A percentile compares a stretch with the other conserved stretches of the same genome.
These are phyloP conservation scores for Phragmites australis DNA, from an alignment of 176 grass and related monocot species.

Conservation along the genomic window DNA sequence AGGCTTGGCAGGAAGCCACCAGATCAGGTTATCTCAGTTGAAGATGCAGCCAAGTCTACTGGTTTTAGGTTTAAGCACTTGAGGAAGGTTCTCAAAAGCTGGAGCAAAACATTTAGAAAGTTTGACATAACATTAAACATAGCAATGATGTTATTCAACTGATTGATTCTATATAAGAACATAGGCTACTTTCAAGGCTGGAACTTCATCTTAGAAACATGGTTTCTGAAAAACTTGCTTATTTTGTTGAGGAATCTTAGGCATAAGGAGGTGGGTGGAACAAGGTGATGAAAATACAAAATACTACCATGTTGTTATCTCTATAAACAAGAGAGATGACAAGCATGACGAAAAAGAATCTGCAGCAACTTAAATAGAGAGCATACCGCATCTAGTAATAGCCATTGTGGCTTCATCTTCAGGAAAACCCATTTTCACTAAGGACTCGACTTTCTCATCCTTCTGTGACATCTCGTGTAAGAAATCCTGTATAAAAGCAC, in stretches of 20 bases:
- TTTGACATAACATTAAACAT: background rate
- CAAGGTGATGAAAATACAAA: background rate
- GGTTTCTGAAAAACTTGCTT: background rate
- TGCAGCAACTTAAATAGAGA: slow-evolving; percentile 22
- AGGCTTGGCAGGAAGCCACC: background rate
- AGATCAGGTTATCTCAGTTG: background rate
- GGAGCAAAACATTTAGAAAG: background rate
- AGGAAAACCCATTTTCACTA: slow-evolving; percentile 77
- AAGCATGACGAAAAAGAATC: background rate
- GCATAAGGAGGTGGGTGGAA: background rate
- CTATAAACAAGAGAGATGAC: background rate
- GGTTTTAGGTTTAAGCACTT: background rate
- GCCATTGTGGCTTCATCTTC: slow-evolving; percentile 61
- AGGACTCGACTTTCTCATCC: slow-evolving; percentile 53
- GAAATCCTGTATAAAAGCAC: slow-evolving; percentile 60
- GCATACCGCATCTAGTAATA: slow-evolving; percentile 82
- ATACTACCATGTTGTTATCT: background rate
- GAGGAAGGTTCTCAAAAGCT: background rate
- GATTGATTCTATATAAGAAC: background rate
- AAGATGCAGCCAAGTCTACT: background rate
- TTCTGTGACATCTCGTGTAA: slow-evolving; percentile 56
- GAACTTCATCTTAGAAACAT: background rate
- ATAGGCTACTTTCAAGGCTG: background rate
- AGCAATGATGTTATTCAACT: background rate
- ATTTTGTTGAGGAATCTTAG: background rate